phyloP scores from a whole-genome alignment of 495 filamentous ascomycete genomes.

The Copromyces sp. region DNA sequence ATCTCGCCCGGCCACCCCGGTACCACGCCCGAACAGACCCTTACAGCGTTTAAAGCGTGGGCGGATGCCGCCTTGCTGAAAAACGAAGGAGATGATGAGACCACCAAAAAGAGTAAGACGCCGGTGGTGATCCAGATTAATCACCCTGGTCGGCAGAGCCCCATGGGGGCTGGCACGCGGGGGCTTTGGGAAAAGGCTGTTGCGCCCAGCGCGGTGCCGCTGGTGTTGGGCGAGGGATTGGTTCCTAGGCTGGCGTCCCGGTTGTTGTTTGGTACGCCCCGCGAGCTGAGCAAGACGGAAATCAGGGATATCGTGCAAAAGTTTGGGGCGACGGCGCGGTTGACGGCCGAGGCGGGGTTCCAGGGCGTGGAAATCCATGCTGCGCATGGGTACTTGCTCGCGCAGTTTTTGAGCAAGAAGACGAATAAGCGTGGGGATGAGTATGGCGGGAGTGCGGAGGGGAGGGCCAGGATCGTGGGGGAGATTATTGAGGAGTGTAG shows the following conservation, averaged over 20 bases:
- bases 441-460: slow-evolving; percentile 60
- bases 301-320: slow-evolving; percentile 42
- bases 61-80: slow-evolving; percentile 27
- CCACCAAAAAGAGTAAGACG: slow-evolving; percentile 26
- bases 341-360: slow-evolving; percentile 58
- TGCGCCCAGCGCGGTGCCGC: slow-evolving; percentile 38
- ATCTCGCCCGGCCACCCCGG: slow-evolving; percentile 23
- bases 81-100: not conserved
- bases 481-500: slow-evolving; percentile 45
- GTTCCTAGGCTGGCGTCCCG: slow-evolving; percentile 43
- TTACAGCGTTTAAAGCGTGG: slow-evolving; percentile 37
- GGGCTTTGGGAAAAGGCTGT: slow-evolving; percentile 36
- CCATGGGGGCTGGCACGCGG: slow-evolving; percentile 33
- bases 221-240: slow-evolving; percentile 24
- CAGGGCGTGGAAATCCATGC: slow-evolving; percentile 67
- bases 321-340: slow-evolving; percentile 49
- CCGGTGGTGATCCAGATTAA: slow-evolving; percentile 45
- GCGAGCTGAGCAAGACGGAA: slow-evolving; percentile 45
- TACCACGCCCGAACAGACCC: slow-evolving; percentile 8
- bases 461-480: slow-evolving; percentile 50
- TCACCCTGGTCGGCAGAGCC: slow-evolving; percentile 50
- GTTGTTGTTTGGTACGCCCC: slow-evolving; percentile 47
- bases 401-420: slow-evolving; percentile 57
- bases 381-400: slow-evolving; percentile 64
- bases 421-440: slow-evolving; percentile 51